Conservation (phyloP, 106 monocot species). For the Amphibolis antarctica region DNA sequence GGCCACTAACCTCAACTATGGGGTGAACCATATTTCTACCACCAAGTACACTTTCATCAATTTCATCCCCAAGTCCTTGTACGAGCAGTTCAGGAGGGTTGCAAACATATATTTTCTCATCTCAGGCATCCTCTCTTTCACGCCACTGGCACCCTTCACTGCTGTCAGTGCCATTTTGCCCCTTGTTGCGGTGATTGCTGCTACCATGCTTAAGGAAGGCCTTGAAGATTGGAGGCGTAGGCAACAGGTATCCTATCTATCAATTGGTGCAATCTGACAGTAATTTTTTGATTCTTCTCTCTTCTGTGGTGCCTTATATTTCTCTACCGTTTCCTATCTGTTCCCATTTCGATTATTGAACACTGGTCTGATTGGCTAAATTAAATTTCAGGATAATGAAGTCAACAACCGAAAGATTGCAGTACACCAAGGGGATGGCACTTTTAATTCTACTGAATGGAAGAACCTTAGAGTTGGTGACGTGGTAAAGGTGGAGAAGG, state of each 20-base stretch:
- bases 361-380: not conserved
- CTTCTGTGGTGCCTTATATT: not conserved
- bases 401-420: slow-evolving; percentile 71
- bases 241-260: slow-evolving; percentile 40
- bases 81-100: slow-evolving; percentile 92
- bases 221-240: slow-evolving; percentile 73
- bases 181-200: slow-evolving; percentile 59
- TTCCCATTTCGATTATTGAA: not conserved
- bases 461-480: slow-evolving; percentile 73
- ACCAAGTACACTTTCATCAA: slow-evolving; percentile 63
- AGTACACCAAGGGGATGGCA: slow-evolving; percentile 42
- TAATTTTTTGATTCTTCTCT: not conserved
- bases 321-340: not conserved
- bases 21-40: slow-evolving; percentile 52
- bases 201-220: slow-evolving; percentile 82
- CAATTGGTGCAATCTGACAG: not conserved
- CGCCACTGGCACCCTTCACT: slow-evolving; percentile 51
- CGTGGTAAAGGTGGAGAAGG: slow-evolving; percentile 80
- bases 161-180: slow-evolving; percentile 56
- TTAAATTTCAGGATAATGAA: slow-evolving; percentile 51
- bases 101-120: slow-evolving; percentile 83
- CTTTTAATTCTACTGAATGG: slow-evolving; percentile 53
- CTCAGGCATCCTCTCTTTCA: slow-evolving; percentile 51
- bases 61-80: slow-evolving; percentile 71
- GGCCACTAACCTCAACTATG: slow-evolving; percentile 32